A percentile compares a stretch with the other conserved stretches of the same genome.
Evolutionary conservation across 371 early-diverging fungal genomes (phyloP).

Genomic region (Circinella umbellata): DNA sequence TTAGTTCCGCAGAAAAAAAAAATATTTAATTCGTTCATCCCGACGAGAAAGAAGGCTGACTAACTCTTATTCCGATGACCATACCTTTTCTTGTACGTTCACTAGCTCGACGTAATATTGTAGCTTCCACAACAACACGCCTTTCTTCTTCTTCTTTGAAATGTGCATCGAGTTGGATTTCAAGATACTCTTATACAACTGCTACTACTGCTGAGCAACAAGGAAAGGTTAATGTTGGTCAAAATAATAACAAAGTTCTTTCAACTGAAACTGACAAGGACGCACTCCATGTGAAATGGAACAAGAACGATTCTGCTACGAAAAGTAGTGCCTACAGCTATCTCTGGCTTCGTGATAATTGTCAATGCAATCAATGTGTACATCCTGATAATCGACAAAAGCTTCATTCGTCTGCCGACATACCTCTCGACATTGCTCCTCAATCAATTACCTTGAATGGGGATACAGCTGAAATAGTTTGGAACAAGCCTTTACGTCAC

Average conservation of each 20-base stretch:
- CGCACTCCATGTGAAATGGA: conserved; percentile 33
- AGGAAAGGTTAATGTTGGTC: not conserved
- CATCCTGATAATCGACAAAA: conserved; percentile 83
- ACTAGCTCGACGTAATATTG: not conserved
- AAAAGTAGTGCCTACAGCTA: conserved; percentile 47
- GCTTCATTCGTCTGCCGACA: conserved; percentile 78
- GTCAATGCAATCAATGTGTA: conserved; percentile 73
- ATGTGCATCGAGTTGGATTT: not conserved
- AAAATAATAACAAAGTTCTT: not conserved
- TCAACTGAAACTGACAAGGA: conserved; percentile 18
- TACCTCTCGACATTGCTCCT: conserved; percentile 61
- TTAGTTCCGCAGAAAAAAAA: not conserved
- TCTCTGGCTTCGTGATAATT: conserved; percentile 86
- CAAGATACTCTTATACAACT: not conserved
- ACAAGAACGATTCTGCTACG: not conserved
- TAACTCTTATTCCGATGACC: conserved; percentile 8
- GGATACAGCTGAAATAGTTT: conserved; percentile 44
- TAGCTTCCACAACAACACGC: not conserved
- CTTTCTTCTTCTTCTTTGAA: not conserved
- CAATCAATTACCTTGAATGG: conserved; percentile 25
- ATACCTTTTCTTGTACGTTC: conserved; percentile 2
- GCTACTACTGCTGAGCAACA: not conserved
- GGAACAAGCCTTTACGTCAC: conserved; percentile 48
- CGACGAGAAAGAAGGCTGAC: not conserved
- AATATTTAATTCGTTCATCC: not conserved